Evolutionary conservation across 163 green algal genomes (phyloP), one percentile per base, ranked within the genome.

Genomic region (Scenedesmus sp.): DNA sequence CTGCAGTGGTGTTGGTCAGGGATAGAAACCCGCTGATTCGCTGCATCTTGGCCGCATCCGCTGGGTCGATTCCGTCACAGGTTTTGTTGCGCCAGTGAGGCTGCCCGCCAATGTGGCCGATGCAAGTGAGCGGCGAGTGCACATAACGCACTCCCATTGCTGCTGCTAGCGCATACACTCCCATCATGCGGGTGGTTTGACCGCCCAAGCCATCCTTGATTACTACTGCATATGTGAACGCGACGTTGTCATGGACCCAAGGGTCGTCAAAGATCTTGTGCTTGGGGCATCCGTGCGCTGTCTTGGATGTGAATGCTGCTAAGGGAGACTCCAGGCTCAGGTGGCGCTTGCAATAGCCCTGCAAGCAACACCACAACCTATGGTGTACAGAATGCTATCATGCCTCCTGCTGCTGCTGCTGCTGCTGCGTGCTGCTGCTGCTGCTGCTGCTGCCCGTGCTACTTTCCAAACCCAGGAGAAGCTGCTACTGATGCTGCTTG

Each of bases 161-260:
- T 42, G 37, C 33, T 35, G 83, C 83, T 16, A 80, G n/a, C 20
- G 83, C 83, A 43, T 61, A 88, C 13, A 80, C 51, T 9, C 35
- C 83, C 83, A 88, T 88, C 33, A 81, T 53, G 4, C 83, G 83
- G 12, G 40, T 33, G 22, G 76, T 56, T 40, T 88, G 83, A 10
- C 83, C 83, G 46, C 83, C 83, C 18, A 88, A 24, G 20, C 83
- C 83, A 37, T 88, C 83, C 42, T 51, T 81, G 56, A 88, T 88
- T 22, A 15, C 56, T 16, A 56, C 30, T 0, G 83, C 40, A 33
- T 88, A 80, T 7, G 56, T 88, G 13, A 88, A 40, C n/a, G 40
- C 83, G 42, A 88, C 44, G 83, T 80, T 88, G 18, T 80, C 33
- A 30, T 16, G 43, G 2, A 88, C 83, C 83, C 83, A 88, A 7